Conservation (phyloP, 495 filamentous ascomycete genomes). For the Xylaria sp. region DNA sequence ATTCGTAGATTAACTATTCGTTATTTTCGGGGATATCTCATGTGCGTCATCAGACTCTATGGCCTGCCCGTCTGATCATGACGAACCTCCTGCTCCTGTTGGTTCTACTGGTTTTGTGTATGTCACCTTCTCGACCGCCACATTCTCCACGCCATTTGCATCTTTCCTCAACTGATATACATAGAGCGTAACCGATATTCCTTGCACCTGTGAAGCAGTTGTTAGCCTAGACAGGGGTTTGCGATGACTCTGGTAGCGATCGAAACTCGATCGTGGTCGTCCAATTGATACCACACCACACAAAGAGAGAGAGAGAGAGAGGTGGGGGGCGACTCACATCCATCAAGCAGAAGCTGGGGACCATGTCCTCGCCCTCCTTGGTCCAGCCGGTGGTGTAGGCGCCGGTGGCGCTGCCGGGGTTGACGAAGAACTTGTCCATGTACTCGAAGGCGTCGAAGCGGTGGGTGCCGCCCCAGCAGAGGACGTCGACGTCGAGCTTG, state of each 20-base stretch:
- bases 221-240: not conserved
- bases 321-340: conserved; percentile 71
- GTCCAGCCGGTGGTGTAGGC: conserved; percentile 69
- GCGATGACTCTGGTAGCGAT: too few species aligned
- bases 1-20: conserved; percentile 29
- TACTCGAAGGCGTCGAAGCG: conserved; percentile 98
- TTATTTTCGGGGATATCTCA: conserved; percentile 33
- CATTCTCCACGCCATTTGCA: conserved; percentile 85
- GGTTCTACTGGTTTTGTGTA: conserved; percentile 83
- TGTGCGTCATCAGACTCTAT: conserved; percentile 29
- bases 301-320: not conserved
- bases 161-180: conserved; percentile 96
- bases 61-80: conserved; percentile 31
- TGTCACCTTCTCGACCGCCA: conserved; percentile 96
- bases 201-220: conserved; percentile 76
- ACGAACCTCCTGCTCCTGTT: conserved; percentile 51
- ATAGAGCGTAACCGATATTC: conserved; percentile 94
- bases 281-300: not conserved
- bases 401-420: conserved; percentile 93
- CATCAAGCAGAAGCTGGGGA: conserved; percentile 98
- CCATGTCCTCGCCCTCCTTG: conserved; percentile 75
- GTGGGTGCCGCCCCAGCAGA: conserved; percentile 98
- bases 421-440: conserved; percentile 98
- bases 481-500: conserved; percentile 94
- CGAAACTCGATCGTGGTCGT: not conserved